phyloP scores from a whole-genome alignment of 495 filamentous ascomycete species.

The Trichoderma reesei region DNA sequence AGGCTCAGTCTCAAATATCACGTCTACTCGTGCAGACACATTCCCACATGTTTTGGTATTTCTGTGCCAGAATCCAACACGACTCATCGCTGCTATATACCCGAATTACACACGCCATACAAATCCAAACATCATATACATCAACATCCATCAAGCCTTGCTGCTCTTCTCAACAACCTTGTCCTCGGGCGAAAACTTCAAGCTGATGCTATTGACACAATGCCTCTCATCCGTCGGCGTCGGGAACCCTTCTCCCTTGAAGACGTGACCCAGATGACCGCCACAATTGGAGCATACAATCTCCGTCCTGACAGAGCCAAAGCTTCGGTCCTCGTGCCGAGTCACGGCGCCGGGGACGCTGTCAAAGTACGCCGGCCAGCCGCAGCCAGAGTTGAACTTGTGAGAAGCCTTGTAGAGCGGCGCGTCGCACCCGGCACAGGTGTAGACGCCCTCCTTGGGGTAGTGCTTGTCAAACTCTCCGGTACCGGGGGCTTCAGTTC shows the following conservation, averaged over 20 bases:
- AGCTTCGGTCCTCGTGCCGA: constrained; percentile 60
- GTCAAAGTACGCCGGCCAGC: constrained; percentile 97
- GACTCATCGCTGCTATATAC: neutral
- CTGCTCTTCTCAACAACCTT: constrained; percentile 23
- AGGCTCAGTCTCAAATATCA: neutral
- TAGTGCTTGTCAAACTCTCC: constrained; percentile 84
- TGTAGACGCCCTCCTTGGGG: constrained; percentile 64
- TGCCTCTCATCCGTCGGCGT: constrained; percentile 94
- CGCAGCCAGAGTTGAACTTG: constrained; percentile 94
- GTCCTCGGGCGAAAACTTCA: constrained; percentile 65
- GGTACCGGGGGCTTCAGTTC: constrained; percentile 70
- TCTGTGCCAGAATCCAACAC: neutral
- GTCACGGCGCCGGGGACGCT: constrained; percentile 81
- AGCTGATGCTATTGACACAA: constrained; percentile 89
- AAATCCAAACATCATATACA: neutral
- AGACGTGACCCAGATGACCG: constrained; percentile 93
- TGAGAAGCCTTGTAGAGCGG: constrained; percentile 83
- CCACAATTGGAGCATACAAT: constrained; percentile 92
- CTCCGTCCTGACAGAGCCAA: constrained; percentile 83
- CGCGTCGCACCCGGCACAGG: constrained; percentile 73
- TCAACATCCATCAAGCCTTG: neutral
- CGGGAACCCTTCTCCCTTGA: constrained; percentile 85
- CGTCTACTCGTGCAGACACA: neutral
- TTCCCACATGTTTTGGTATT: neutral
- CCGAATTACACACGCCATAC: neutral